Percentiles rank a stretch among this genome's conserved stretches.
Conservation (phyloP, 2,329 filamentous ascomycete genomes). For the Aspergillus fumigatiaffinis region DNA sequence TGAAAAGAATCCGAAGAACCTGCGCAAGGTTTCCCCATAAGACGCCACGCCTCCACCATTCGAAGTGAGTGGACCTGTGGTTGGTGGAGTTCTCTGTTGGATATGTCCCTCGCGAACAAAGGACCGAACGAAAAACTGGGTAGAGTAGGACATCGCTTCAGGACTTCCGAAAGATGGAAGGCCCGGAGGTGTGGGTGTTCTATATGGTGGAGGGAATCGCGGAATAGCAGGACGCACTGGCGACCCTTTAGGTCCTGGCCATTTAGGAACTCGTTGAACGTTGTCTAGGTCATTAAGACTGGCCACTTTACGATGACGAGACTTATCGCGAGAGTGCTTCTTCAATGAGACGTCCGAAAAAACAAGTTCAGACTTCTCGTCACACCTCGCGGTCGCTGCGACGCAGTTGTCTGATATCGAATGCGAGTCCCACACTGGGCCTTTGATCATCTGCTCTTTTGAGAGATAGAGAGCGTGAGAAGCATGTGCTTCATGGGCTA, state of each 20-base stretch:
- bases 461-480: background rate
- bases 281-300: conserved; percentile 24
- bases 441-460: conserved; percentile 3
- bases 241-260: conserved; percentile 21
- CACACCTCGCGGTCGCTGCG: background rate
- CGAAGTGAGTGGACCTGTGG: background rate
- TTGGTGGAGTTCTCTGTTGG: conserved; percentile 1
- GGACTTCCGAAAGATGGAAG: conserved; percentile 42
- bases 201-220: conserved; percentile 33
- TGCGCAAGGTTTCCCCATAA: conserved; percentile 24
- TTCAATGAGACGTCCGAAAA: background rate
- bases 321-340: background rate
- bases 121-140: conserved; percentile 21
- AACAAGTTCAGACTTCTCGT: background rate
- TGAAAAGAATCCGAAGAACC: conserved; percentile 26
- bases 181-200: conserved; percentile 41
- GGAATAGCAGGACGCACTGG: conserved; percentile 32
- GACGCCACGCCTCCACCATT: conserved; percentile 11
- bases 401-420: conserved; percentile 1
- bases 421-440: conserved; percentile 18
- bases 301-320: conserved; percentile 18
- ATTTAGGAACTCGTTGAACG: conserved; percentile 17
- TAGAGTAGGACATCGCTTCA: conserved; percentile 34
- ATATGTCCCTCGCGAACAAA: conserved; percentile 4
- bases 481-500: conserved; percentile 6